Percentiles rank a stretch among this genome's conserved stretches.
These are phyloP conservation scores for Leersia perrieri DNA, from an alignment of 176 grass and related monocot species.

Conservation along the genomic window DNA sequence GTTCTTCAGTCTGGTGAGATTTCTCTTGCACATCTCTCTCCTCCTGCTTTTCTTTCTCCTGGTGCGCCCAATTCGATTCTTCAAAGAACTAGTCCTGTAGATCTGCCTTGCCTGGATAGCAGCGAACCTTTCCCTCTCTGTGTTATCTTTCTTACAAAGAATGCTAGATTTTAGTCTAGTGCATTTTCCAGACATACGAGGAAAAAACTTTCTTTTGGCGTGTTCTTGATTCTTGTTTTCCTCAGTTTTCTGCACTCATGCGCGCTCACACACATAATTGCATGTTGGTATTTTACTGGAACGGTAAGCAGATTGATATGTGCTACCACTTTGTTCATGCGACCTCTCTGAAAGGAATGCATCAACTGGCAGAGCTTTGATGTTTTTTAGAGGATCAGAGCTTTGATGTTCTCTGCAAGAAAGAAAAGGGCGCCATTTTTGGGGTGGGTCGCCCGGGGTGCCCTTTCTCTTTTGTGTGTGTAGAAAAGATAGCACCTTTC, in stretches of 20 bases:
- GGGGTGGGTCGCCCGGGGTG: background rate
- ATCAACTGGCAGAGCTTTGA: conserved; percentile 15
- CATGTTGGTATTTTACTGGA: background rate
- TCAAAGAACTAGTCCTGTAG: background rate
- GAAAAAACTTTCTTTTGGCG: conserved; percentile 16
- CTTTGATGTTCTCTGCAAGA: conserved; percentile 1
- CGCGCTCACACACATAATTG: background rate
- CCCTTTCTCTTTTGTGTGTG: background rate
- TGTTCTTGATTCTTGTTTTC: conserved; percentile 1
- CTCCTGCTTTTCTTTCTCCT: background rate
- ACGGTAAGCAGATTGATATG: conserved; percentile 7
- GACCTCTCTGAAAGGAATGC: background rate
- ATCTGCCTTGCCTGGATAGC: conserved; percentile 11
- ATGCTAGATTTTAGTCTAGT: background rate
- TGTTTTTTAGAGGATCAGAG: background rate
- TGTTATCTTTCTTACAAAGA: background rate
- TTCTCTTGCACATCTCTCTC: conserved; percentile 6
- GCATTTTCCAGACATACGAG: conserved; percentile 31
- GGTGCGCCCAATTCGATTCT: background rate
- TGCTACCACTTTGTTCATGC: background rate
- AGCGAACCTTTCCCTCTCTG: background rate
- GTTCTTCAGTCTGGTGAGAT: conserved; percentile 28
- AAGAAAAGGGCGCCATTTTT: background rate
- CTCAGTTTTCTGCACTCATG: conserved; percentile 7
- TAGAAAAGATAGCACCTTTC: conserved; percentile 24